Evolutionary conservation across 768 basidiomycete genomes (phyloP), one percentile per base, ranked within the genome.

Genomic region (Cystobasidium tubakii): DNA sequence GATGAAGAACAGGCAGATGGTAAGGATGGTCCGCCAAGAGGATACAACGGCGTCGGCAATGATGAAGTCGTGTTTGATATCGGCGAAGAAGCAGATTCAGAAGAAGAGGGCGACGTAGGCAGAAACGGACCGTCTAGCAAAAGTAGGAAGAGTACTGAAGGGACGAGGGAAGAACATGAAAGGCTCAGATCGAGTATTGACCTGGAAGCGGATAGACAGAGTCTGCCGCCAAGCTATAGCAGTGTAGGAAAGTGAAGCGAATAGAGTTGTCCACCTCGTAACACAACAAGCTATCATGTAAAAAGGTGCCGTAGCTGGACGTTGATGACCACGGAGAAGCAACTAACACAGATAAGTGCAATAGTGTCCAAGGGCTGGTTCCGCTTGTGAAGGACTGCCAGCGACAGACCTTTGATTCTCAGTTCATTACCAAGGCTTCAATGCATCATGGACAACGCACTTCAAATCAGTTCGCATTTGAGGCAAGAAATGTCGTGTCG

Each of bases 51-150:
- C 7, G 80, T 87, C 25, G 83, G 85, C 1, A 86, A 87, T 23
- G 89, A 91, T 66, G 83, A 86, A 19, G 89, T 92, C 55, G 92
- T 94, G 13, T 93, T 94, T 79, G 91, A 92, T 81, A 91, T 92
- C 74, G 92, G 91, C 0, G 92, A 92, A 65, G 90, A 91, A 77
- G 91, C 88, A 66, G 86, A 82, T 0, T 82, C 83, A 53, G 84
- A 83, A 21, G 78, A 76, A 23, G 74, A 76, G 27, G 74, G 70
- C 27, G 76, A 77, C 54, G 66, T 53, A 31, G 55, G 54, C 12
- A 15, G 69, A 13, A 55, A 60, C 15, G 54, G 21, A 34, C 50
- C 19, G 9, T 21, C 54, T 6, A 21, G 55, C 23, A 71, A 60
- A 60, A 55, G 2, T n/a, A 71, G 39, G 33, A 71, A 53, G 6